Evolutionary conservation across 2,329 filamentous ascomycete species (phyloP).

Genomic region (Dactylella cylindrospora): DNA sequence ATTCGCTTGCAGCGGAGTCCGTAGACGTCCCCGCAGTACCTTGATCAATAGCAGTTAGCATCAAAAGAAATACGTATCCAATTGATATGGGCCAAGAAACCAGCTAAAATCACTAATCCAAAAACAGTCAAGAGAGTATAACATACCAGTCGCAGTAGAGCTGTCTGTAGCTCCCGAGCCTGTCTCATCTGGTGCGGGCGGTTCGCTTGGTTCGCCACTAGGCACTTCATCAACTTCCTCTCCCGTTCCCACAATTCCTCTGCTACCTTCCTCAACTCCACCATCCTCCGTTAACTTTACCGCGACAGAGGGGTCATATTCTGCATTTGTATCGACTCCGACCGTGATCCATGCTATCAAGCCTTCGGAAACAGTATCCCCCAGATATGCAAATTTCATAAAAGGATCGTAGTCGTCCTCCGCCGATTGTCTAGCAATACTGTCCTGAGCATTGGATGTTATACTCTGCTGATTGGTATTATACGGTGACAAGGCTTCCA

Average conservation of each 20-base stretch:
- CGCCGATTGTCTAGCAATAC: conserved; percentile 57
- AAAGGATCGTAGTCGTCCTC: conserved; percentile 61
- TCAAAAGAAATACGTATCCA: neutral
- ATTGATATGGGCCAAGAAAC: neutral
- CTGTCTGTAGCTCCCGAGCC: neutral
- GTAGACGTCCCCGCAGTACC: conserved; percentile 1
- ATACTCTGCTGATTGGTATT: conserved; percentile 55
- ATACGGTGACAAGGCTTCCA: conserved; percentile 58
- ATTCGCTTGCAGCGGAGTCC: neutral
- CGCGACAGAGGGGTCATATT: conserved; percentile 50
- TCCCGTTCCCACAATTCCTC: conserved; percentile 32
- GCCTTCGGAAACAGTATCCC: conserved; percentile 58
- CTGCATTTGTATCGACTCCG: conserved; percentile 55
- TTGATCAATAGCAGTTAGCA: neutral
- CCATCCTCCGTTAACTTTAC: conserved; percentile 51
- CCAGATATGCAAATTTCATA: conserved; percentile 61
- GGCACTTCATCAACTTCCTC: conserved; percentile 30
- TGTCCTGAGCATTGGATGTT: conserved; percentile 59
- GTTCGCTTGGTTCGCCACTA: conserved; percentile 20
- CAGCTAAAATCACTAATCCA: neutral
- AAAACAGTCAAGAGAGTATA: neutral
- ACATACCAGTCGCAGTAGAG: neutral
- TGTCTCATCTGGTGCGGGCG: conserved; percentile 1
- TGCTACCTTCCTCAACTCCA: conserved; percentile 49
- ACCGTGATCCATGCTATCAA: conserved; percentile 60